Conservation (phyloP, 805 yeast species). For the Tetrapisispora iriomotensis region DNA sequence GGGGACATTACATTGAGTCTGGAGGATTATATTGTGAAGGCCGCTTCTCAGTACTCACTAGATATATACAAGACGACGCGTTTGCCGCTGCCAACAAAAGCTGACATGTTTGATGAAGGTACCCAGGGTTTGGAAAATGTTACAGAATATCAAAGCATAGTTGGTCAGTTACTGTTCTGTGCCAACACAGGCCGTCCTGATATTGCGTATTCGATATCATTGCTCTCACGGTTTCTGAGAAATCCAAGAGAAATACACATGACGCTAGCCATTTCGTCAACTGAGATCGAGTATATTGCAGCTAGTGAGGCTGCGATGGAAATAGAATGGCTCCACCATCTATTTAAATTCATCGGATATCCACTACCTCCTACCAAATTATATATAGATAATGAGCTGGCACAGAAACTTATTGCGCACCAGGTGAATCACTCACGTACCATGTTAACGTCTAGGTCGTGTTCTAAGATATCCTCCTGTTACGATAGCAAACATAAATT, state of each 20-base stretch:
- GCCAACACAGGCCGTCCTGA: conserved; percentile 11
- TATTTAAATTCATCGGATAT: conserved; percentile 3
- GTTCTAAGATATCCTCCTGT: too few relatives aligned
- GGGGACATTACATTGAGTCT: conserved; percentile 1
- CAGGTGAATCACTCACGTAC: conserved; percentile 5
- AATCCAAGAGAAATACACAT: conserved; percentile 5
- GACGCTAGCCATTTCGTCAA: conserved; percentile 6
- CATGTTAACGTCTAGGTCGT: too few relatives aligned
- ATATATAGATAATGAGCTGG: conserved; percentile 6
- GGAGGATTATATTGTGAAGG: conserved; percentile 2
- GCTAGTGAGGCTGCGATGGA: conserved; percentile 7
- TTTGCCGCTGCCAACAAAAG: not conserved
- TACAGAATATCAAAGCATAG: conserved; percentile 4
- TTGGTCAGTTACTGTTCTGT: conserved; percentile 5
- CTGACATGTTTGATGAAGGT: not conserved
- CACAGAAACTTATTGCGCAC: conserved; percentile 2
- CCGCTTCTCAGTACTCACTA: not conserved
- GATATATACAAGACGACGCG: not conserved
- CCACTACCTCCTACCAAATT: not conserved
- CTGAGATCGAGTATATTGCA: conserved; percentile 8
- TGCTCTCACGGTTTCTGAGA: conserved; percentile 4
- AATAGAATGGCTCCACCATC: conserved; percentile 3
- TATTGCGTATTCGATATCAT: conserved; percentile 5
- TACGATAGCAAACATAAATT: too few relatives aligned
- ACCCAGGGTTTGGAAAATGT: not conserved